Evolutionary conservation across 1,139 yeast species (phyloP).

Genomic region (Sugiyamaella novakii): DNA sequence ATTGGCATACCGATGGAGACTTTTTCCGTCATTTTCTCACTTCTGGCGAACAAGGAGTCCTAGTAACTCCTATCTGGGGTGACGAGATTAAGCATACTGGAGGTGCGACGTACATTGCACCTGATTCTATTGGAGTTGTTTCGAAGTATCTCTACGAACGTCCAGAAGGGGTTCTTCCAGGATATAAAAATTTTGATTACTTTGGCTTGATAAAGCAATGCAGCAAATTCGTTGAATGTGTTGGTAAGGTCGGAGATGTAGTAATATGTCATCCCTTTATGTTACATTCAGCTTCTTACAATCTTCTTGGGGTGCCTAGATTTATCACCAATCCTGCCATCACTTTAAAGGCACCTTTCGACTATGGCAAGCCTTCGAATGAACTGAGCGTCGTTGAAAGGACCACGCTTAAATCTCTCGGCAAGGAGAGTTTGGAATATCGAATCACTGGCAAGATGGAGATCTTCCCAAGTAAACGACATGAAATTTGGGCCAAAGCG

Average conservation of each 20-base stretch:
- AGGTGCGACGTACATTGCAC: conserved; percentile 21
- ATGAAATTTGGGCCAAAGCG: conserved; percentile 18
- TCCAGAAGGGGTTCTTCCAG: conserved; percentile 22
- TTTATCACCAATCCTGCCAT: conserved; percentile 22
- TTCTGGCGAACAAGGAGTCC: conserved; percentile 22
- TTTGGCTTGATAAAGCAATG: conserved; percentile 19
- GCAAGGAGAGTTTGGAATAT: conserved; percentile 17
- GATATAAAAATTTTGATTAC: conserved; percentile 14
- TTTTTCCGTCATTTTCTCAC: conserved; percentile 21
- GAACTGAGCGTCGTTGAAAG: conserved; percentile 18
- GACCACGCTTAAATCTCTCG: conserved; percentile 18
- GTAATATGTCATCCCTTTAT: conserved; percentile 21
- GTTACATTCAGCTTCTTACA: conserved; percentile 22
- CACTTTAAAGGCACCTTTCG: conserved; percentile 17
- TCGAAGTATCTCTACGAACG: conserved; percentile 17
- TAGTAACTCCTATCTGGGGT: conserved; percentile 22
- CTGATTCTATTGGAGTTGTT: conserved; percentile 21
- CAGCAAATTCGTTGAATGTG: conserved; percentile 19
- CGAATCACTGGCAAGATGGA: conserved; percentile 13
- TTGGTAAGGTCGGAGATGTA: conserved; percentile 22
- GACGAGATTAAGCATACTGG: conserved; percentile 21
- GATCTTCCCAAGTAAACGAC: conserved; percentile 18
- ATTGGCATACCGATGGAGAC: conserved; percentile 24
- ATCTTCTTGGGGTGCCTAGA: conserved; percentile 20
- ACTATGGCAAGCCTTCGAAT: conserved; percentile 13